Evolutionary conservation across 805 yeast genomes (phyloP).

Genomic region (Nakazawaea peltata): DNA sequence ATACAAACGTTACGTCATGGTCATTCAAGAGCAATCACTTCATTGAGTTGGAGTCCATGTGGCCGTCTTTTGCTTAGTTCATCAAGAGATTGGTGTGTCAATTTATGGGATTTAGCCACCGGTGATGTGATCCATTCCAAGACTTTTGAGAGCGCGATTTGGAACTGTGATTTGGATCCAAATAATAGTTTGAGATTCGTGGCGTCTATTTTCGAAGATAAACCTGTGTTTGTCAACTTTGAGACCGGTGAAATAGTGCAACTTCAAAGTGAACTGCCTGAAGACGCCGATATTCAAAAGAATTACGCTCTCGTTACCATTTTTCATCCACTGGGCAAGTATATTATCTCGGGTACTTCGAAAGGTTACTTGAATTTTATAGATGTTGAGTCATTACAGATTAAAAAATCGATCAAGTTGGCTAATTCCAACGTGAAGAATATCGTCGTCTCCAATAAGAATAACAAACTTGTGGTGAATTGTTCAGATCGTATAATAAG

Average conservation of each 20-base stretch:
- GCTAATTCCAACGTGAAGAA: conserved; percentile 67
- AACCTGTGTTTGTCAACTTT: conserved; percentile 44
- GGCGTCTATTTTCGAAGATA: conserved; percentile 60
- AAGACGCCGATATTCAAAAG: conserved; percentile 16
- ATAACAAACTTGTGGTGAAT: conserved; percentile 60
- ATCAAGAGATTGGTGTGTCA: conserved; percentile 76
- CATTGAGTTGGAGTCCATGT: conserved; percentile 65
- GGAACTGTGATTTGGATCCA: conserved; percentile 61
- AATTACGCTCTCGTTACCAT: conserved; percentile 42
- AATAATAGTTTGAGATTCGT: conserved; percentile 35
- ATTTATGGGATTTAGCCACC: conserved; percentile 67
- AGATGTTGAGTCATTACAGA: conserved; percentile 17
- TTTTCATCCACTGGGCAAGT: conserved; percentile 46
- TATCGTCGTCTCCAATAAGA: conserved; percentile 48
- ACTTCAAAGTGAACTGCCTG: conserved; percentile 12
- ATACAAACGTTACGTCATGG: conserved; percentile 44
- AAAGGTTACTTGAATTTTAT: conserved; percentile 68
- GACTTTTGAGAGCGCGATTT: conserved; percentile 61
- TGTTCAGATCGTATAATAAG: conserved; percentile 72
- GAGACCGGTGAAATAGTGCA: conserved; percentile 14
- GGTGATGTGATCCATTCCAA: conserved; percentile 32
- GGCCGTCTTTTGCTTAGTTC: conserved; percentile 64
- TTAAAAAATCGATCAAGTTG: conserved; percentile 45
- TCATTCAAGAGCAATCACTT: conserved; percentile 68
- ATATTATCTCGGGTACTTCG: conserved; percentile 67